Percentiles rank a stretch among this genome's conserved stretches.
Conservation (phyloP, 352 stramenopile genomes). For the Phytopythium litorale region DNA sequence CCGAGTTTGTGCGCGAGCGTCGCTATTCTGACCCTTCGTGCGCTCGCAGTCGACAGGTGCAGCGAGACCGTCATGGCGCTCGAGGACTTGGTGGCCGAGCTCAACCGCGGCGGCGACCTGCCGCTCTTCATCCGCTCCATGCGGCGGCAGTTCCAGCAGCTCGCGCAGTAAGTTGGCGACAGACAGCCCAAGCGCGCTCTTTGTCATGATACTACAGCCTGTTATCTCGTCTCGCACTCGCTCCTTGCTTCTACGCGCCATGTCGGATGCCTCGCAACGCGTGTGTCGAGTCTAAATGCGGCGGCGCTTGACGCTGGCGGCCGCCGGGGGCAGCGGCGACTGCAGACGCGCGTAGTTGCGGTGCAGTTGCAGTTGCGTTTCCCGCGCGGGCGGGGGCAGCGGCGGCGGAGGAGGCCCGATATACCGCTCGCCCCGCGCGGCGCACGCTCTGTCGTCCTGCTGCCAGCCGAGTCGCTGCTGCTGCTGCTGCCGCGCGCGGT, state of each 20-base stretch:
- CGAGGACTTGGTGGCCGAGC: conserved; percentile 43
- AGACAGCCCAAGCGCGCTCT: background rate
- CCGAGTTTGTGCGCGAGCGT: background rate
- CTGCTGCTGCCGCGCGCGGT: conserved; percentile 1
- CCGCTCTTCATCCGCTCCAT: conserved; percentile 76
- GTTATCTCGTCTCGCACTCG: background rate
- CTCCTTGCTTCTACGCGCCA: background rate
- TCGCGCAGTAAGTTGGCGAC: conserved; percentile 24
- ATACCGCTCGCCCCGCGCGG: background rate
- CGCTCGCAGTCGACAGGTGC: conserved; percentile 51
- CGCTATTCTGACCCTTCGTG: background rate
- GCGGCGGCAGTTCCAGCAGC: conserved; percentile 70
- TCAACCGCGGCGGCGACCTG: conserved; percentile 68
- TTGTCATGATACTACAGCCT: background rate
- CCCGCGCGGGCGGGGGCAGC: conserved; percentile 5
- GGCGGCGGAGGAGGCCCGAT: conserved; percentile 46
- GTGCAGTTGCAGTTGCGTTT: conserved; percentile 2
- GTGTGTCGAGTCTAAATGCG: conserved; percentile 29
- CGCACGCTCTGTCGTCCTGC: background rate
- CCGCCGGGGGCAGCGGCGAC: background rate
- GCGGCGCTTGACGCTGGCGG: conserved; percentile 25
- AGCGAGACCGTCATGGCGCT: conserved; percentile 44
- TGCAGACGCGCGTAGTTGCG: conserved; percentile 9
- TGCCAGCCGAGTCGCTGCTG: background rate
- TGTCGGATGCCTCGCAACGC: background rate